Evolutionary conservation across 257 asterid genomes (phyloP).

Genomic region (Thymus mandschuricus): DNA sequence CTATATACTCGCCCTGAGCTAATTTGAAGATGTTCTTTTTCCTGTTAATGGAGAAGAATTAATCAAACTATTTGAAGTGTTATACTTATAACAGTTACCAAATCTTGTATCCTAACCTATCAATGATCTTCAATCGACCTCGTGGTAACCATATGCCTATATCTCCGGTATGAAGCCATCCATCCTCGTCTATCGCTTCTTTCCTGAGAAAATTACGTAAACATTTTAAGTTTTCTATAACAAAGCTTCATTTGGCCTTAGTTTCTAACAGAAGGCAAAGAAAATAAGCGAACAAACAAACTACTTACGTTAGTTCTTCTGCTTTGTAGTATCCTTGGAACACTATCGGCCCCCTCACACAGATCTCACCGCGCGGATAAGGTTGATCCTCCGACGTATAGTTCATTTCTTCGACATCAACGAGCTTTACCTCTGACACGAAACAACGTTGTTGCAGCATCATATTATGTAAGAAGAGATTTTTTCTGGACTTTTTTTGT

Average conservation of each 20-base stretch:
- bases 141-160: constrained; percentile 82
- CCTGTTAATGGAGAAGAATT: constrained; percentile 45
- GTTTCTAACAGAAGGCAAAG: background rate
- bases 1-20: constrained; percentile 97
- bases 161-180: constrained; percentile 89
- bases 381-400: constrained; percentile 77
- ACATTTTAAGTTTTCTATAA: background rate
- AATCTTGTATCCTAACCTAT: constrained; percentile 47
- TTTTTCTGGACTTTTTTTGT: background rate
- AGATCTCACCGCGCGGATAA: constrained; percentile 86
- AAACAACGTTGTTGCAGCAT: background rate
- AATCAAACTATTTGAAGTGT: background rate
- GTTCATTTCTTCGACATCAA: constrained; percentile 84
- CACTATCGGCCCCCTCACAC: constrained; percentile 77
- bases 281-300: background rate
- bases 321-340: constrained; percentile 82
- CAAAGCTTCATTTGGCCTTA: background rate
- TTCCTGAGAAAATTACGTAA: constrained; percentile 42
- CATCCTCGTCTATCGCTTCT: constrained; percentile 70
- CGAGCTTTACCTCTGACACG: constrained; percentile 68
- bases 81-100: background rate
- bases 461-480: too few species aligned
- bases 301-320: constrained; percentile 58
- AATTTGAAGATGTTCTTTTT: constrained; percentile 89
- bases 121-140: constrained; percentile 80